A percentile compares a stretch with the other conserved stretches of the same genome.
Evolutionary conservation across 1,139 yeast genomes (phyloP).

Genomic region (Diutina scorzettiae): DNA sequence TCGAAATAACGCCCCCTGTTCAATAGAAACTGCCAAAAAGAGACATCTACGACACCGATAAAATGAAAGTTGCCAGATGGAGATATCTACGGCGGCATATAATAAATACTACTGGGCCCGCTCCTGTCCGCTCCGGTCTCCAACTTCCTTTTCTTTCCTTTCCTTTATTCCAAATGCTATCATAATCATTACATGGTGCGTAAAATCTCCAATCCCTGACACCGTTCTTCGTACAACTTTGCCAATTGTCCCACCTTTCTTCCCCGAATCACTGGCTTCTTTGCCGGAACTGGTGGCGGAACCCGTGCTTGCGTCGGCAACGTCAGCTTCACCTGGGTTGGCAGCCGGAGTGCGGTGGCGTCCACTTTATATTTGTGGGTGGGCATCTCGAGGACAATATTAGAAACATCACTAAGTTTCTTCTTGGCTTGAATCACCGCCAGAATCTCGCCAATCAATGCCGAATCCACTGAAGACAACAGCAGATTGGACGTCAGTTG

Average conservation of each 20-base stretch:
- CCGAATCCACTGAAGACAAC: neutral
- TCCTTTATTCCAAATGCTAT: too few species aligned
- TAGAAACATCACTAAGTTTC: constrained; percentile 15
- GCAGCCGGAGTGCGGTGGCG: neutral
- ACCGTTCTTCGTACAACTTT: constrained; percentile 42
- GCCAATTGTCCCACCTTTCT: constrained; percentile 46
- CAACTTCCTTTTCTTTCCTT: too few species aligned
- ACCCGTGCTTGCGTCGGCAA: neutral
- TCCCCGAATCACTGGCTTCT: constrained; percentile 39
- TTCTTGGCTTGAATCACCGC: constrained; percentile 6
- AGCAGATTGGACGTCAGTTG: constrained; percentile 4
- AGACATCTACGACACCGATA: too few species aligned
- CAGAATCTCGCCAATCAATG: neutral
- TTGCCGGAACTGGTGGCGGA: constrained; percentile 10
- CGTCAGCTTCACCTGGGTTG: neutral
- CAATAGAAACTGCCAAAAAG: too few species aligned
- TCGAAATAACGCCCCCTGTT: too few species aligned
- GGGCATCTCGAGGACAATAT: constrained; percentile 22
- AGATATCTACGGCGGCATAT: too few species aligned
- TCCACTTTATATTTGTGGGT: constrained; percentile 27
- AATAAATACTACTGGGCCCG: too few species aligned
- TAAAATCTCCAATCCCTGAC: constrained; percentile 39
- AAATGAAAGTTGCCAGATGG: too few species aligned
- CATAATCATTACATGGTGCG: constrained; percentile 2
- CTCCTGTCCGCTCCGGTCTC: too few species aligned